Evolutionary conservation across 345 rosid genomes (phyloP).

Genomic region (Rhodamnia rubescens): DNA sequence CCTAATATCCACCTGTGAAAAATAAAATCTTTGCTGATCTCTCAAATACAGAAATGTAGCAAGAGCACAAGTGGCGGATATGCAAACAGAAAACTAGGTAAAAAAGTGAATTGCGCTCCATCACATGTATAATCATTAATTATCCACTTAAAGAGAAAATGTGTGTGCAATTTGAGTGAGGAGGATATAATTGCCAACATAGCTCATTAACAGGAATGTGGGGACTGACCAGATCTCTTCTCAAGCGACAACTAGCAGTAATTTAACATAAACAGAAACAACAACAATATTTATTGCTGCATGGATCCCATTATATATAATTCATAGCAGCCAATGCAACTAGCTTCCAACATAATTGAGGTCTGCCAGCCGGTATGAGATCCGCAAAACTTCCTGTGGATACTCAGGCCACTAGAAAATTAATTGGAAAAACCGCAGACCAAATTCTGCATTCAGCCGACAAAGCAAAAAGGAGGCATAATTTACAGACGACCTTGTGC

Average conservation of each 20-base stretch:
- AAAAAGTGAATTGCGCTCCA: not conserved
- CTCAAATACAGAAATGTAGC: not conserved
- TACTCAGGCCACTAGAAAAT: not conserved
- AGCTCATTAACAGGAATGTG: not conserved
- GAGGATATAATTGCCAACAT: not conserved
- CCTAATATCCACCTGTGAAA: slow-evolving; percentile 73
- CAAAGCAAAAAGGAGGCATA: not conserved
- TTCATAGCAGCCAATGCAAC: not conserved
- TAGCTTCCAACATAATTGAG: not conserved
- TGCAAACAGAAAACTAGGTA: not conserved
- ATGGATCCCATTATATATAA: not conserved
- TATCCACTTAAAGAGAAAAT: not conserved
- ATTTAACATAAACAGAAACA: not conserved
- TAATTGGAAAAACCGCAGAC: not conserved
- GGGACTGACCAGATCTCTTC: not conserved
- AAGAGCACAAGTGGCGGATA: not conserved
- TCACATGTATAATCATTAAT: not conserved
- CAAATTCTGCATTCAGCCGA: not conserved
- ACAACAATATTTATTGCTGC: not conserved
- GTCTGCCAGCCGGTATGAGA: not conserved
- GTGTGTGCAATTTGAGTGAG: not conserved
- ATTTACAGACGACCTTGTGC: not conserved
- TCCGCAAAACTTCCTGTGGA: not conserved
- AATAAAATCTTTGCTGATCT: not conserved
- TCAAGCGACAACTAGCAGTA: not conserved